These are phyloP conservation scores for Tagetes patula DNA, from an alignment of 129 eudicot species.

Conservation along the genomic window DNA sequence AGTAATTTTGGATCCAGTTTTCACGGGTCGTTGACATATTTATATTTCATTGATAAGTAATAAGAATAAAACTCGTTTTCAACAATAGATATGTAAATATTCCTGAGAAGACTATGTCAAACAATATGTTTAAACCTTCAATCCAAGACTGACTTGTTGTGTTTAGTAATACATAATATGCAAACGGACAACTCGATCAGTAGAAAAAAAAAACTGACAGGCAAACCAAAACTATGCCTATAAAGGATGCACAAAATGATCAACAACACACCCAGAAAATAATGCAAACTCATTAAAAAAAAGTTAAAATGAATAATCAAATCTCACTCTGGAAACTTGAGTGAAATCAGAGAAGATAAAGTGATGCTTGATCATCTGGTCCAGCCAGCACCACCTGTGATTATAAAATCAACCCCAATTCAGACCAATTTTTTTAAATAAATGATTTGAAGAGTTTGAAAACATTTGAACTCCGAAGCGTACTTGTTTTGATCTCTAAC, in stretches of 20 bases:
- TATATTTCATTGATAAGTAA: too few species aligned
- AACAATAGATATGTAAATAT: background rate
- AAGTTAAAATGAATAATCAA: slow-evolving; percentile 19
- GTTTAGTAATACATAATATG: background rate
- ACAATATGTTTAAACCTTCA: background rate
- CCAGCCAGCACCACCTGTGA: slow-evolving; percentile 84
- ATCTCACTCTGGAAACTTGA: slow-evolving; percentile 44
- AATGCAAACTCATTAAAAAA: slow-evolving; percentile 18
- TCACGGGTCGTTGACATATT: too few species aligned
- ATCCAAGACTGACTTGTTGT: background rate
- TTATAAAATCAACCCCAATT: background rate
- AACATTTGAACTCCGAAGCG: background rate
- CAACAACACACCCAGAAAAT: slow-evolving; percentile 39
- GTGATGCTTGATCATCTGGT: slow-evolving; percentile 82
- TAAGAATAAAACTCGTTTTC: too few species aligned
- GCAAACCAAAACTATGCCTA: slow-evolving; percentile 94
- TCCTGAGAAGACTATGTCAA: background rate
- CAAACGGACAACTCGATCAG: background rate
- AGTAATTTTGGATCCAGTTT: too few species aligned
- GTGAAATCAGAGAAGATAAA: slow-evolving; percentile 43
- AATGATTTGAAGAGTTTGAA: too few species aligned
- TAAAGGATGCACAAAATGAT: slow-evolving; percentile 34
- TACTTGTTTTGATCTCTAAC: background rate
- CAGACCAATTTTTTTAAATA: background rate
- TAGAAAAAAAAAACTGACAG: slow-evolving; percentile 43